Conservation (phyloP, 2,329 filamentous ascomycete species). For the Colletotrichum sojae region DNA sequence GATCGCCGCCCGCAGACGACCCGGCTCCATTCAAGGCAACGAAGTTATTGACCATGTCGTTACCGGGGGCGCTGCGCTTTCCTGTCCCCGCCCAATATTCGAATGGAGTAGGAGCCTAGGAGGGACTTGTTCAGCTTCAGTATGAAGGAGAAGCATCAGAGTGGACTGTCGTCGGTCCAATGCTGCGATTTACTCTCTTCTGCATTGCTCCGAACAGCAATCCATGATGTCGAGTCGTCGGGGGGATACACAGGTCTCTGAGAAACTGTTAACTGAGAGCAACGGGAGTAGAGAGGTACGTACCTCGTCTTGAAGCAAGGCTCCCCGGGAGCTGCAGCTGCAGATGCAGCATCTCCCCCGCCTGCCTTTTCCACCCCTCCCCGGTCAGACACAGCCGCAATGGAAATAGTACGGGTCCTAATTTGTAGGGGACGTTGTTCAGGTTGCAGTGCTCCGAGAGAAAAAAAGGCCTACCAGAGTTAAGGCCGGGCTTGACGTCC, state of each 20-base stretch:
- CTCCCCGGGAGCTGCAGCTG: constrained; percentile 1
- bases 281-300: neutral
- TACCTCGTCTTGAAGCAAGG: neutral
- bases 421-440: constrained; percentile 10
- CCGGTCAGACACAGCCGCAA: constrained; percentile 36
- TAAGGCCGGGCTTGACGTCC: constrained; percentile 5
- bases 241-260: neutral
- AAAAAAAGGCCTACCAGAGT: constrained; percentile 8
- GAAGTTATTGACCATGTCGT: constrained; percentile 9
- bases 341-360: constrained; percentile 3
- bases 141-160: too few species aligned
- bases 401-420: constrained; percentile 37
- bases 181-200: neutral
- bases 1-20: constrained; percentile 36
- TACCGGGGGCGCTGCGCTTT: neutral
- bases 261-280: neutral
- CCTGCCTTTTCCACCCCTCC: constrained; percentile 20
- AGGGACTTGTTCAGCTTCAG: neutral
- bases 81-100: neutral
- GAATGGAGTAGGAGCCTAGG: neutral
- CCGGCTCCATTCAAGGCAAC: constrained; percentile 28
- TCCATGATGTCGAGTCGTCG: neutral
- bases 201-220: neutral
- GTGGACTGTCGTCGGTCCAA: too few species aligned
- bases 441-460: constrained; percentile 19